A percentile compares a stretch with the other conserved stretches of the same genome.
Conservation (phyloP, 352 stramenopile species). For the Phytophthora aleatoria region DNA sequence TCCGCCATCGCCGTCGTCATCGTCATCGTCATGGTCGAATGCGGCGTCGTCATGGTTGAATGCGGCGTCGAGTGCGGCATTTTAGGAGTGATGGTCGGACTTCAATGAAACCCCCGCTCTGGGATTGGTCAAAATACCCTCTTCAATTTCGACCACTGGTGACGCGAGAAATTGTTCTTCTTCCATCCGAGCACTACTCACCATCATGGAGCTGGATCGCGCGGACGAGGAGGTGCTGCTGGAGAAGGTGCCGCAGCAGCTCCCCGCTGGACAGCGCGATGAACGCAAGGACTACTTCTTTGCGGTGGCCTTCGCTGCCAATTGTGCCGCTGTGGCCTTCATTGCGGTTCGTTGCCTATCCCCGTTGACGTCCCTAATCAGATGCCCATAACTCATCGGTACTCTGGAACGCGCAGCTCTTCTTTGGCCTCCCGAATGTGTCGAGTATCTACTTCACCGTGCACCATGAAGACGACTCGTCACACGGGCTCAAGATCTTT, state of each 20-base stretch:
- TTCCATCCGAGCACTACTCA: not conserved
- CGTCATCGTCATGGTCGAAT: not conserved
- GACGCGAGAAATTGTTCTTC: constrained; percentile 22
- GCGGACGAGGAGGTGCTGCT: constrained; percentile 67
- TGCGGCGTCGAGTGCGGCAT: constrained; percentile 3
- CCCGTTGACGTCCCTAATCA: not conserved
- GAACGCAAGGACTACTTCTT: constrained; percentile 75
- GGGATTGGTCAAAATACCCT: constrained; percentile 23
- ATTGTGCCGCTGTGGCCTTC: constrained; percentile 55
- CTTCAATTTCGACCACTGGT: constrained; percentile 16
- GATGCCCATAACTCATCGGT: not conserved
- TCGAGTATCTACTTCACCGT: constrained; percentile 83
- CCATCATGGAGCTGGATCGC: constrained; percentile 66
- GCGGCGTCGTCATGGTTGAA: not conserved
- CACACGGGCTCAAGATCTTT: constrained; percentile 79
- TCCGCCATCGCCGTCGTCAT: constrained; percentile 30
- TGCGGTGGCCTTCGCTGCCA: constrained; percentile 63
- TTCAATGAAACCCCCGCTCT: constrained; percentile 37
- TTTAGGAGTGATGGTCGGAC: constrained; percentile 22
- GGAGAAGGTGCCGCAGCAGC: constrained; percentile 53
- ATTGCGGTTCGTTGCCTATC: constrained; percentile 52
- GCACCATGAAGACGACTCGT: constrained; percentile 59
- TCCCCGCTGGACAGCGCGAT: constrained; percentile 34
- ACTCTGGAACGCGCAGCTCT: constrained; percentile 40
- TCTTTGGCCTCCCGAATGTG: constrained; percentile 75